Evolutionary conservation across 2,329 filamentous ascomycete species (phyloP).

Genomic region (Septoria petroselini): DNA sequence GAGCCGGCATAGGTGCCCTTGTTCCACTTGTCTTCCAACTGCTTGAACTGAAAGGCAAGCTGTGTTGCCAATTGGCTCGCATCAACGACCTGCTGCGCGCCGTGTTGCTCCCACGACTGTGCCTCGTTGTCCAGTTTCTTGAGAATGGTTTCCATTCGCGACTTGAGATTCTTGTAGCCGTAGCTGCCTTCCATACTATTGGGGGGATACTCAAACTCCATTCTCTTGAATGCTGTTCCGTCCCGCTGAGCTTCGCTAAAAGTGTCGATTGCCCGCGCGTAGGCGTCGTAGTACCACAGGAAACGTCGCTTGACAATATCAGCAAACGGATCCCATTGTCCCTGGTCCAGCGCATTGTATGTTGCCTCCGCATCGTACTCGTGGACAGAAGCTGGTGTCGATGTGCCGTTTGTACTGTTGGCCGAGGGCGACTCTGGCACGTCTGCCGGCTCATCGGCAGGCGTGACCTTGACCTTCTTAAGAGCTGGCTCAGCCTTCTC

Average conservation of each 20-base stretch:
- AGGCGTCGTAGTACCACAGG: conserved; percentile 92
- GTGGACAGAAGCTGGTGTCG: conserved; percentile 28
- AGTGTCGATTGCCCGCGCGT: conserved; percentile 67
- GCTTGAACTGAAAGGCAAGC: conserved; percentile 78
- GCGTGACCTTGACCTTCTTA: conserved; percentile 25
- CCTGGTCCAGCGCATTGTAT: conserved; percentile 30
- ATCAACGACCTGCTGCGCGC: conserved; percentile 58
- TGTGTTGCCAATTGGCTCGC: conserved; percentile 77
- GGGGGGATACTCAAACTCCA: conserved; percentile 77
- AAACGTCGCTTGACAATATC: conserved; percentile 90
- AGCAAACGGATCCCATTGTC: conserved; percentile 78
- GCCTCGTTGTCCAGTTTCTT: conserved; percentile 69
- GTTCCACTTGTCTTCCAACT: conserved; percentile 73
- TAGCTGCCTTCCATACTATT: conserved; percentile 88
- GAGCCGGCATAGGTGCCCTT: conserved; percentile 57
- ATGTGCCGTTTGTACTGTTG: conserved; percentile 17
- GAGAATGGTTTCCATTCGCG: conserved; percentile 67
- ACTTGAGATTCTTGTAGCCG: conserved; percentile 71
- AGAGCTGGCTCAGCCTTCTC: conserved; percentile 18
- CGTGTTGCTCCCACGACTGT: conserved; percentile 66
- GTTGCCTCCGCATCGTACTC: conserved; percentile 44
- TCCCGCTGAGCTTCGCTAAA: conserved; percentile 58
- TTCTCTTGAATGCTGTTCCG: conserved; percentile 64
- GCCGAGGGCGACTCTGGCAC: conserved; percentile 14
- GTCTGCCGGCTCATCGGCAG: conserved; percentile 9